Percentiles rank a stretch among this genome's conserved stretches.
Conservation (phyloP, 768 basidiomycete genomes). For the Leccinum subtestaceum region DNA sequence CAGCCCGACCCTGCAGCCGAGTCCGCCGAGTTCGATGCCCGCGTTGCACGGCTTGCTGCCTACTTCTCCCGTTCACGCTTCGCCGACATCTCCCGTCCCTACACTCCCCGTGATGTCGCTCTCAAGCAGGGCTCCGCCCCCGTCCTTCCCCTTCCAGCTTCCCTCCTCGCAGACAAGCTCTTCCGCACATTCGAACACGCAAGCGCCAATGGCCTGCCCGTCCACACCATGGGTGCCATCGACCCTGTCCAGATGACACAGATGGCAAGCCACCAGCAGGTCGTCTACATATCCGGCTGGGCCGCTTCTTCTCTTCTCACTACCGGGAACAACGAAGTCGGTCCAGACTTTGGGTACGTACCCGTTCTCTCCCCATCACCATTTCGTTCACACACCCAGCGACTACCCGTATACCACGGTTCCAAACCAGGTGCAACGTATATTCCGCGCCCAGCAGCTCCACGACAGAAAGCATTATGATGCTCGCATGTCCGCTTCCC, state of each 20-base stretch:
- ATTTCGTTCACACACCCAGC: conserved; percentile 35
- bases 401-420: conserved; percentile 97
- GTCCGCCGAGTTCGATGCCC: conserved; percentile 52
- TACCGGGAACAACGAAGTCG: conserved; percentile 88
- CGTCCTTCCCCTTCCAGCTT: conserved; percentile 70
- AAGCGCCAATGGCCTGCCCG: conserved; percentile 59
- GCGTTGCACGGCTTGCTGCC: conserved; percentile 58
- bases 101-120: conserved; percentile 75
- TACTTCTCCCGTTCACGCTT: conserved; percentile 83
- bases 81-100: conserved; percentile 68
- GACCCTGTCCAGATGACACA: conserved; percentile 96
- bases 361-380: background rate
- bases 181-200: conserved; percentile 62
- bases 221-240: conserved; percentile 91
- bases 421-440: conserved; percentile 89
- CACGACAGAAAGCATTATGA: conserved; percentile 94
- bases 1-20: conserved; percentile 61
- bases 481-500: conserved; percentile 66
- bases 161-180: conserved; percentile 85
- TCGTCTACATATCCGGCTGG: conserved; percentile 93
- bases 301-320: conserved; percentile 83
- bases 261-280: conserved; percentile 84
- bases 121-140: conserved; percentile 89
- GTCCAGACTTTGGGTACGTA: conserved; percentile 80
- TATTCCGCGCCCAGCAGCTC: conserved; percentile 88